Evolutionary conservation across 78 protist genomes (phyloP).

Genomic region (Pelomyxa schiedti): DNA sequence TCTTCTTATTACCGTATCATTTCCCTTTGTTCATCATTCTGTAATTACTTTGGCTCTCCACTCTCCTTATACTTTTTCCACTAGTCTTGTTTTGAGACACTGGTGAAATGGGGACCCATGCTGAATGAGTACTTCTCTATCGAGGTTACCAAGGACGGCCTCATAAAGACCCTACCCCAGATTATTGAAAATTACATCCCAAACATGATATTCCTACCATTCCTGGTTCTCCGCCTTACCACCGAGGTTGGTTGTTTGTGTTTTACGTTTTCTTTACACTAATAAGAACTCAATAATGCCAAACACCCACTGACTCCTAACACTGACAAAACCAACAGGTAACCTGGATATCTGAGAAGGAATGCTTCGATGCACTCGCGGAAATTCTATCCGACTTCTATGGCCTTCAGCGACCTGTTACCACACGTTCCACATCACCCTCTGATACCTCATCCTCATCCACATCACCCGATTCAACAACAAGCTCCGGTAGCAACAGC

Average conservation of each 20-base stretch:
- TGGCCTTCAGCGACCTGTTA: no score
- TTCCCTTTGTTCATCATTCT: not conserved
- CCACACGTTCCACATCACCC: no score
- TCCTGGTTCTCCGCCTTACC: slow-evolving; percentile 37
- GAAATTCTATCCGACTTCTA: slow-evolving; percentile 29
- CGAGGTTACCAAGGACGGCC: slow-evolving; percentile 16
- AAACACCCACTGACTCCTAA: no score
- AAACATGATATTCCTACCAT: slow-evolving; percentile 38
- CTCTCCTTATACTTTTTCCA: not conserved
- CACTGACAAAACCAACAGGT: no score
- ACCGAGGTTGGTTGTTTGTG: slow-evolving; percentile 46
- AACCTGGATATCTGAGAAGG: slow-evolving; percentile 52
- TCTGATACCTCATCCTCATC: no score
- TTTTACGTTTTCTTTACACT: no score
- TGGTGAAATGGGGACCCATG: slow-evolving; percentile 20
- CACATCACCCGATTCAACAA: no score
- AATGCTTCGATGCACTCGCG: slow-evolving; percentile 38
- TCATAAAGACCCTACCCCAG: slow-evolving; percentile 34
- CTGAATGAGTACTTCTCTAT: slow-evolving; percentile 49
- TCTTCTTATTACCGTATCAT: not conserved
- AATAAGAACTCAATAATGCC: no score
- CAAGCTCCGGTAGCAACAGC: no score
- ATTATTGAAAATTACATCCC: slow-evolving; percentile 55
- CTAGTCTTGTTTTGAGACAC: slow-evolving; percentile 2
- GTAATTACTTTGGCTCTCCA: not conserved